These are phyloP conservation scores for Amaranthus hypochondriacus DNA, from an alignment of 148 eudicot species.

Conservation along the genomic window DNA sequence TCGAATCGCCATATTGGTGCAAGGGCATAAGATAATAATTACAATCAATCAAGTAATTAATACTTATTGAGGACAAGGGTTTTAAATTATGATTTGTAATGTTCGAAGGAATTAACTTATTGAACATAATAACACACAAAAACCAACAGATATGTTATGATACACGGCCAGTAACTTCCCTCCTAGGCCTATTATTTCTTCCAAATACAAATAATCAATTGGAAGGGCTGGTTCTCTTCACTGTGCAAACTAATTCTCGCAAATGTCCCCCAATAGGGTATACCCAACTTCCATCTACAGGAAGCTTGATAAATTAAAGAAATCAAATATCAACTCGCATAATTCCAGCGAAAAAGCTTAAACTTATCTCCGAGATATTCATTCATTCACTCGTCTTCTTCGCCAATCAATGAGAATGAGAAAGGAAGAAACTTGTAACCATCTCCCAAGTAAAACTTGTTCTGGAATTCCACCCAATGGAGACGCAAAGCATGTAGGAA, in stretches of 20 bases:
- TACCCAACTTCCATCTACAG: slow-evolving; percentile 17
- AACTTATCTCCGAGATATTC: not conserved
- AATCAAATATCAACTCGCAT: slow-evolving; percentile 25
- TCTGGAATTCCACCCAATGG: slow-evolving; percentile 94
- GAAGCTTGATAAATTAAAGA: slow-evolving; percentile 18
- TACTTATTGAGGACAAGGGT: not conserved
- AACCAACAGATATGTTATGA: slow-evolving; percentile 17
- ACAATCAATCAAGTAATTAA: too few species aligned
- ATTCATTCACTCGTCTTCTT: slow-evolving; percentile 52
- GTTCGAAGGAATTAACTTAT: slow-evolving; percentile 10
- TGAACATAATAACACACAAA: slow-evolving; percentile 9
- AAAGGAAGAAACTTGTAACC: slow-evolving; percentile 86
- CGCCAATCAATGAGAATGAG: slow-evolving; percentile 46
- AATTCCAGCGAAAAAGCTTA: slow-evolving; percentile 4
- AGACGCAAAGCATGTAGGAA: slow-evolving; percentile 89
- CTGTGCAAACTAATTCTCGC: slow-evolving; percentile 29
- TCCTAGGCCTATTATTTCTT: slow-evolving; percentile 22
- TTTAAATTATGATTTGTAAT: not conserved
- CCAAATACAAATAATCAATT: slow-evolving; percentile 25
- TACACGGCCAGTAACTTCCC: slow-evolving; percentile 26
- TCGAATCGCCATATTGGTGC: too few species aligned
- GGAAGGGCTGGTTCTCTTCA: slow-evolving; percentile 27
- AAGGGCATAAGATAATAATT: too few species aligned
- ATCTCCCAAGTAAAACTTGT: slow-evolving; percentile 85
- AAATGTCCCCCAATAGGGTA: slow-evolving; percentile 16